Percentiles rank a stretch among this genome's conserved stretches.
Evolutionary conservation across 2,329 filamentous ascomycete species (phyloP).

Genomic region (Aspergillaceae sp.): DNA sequence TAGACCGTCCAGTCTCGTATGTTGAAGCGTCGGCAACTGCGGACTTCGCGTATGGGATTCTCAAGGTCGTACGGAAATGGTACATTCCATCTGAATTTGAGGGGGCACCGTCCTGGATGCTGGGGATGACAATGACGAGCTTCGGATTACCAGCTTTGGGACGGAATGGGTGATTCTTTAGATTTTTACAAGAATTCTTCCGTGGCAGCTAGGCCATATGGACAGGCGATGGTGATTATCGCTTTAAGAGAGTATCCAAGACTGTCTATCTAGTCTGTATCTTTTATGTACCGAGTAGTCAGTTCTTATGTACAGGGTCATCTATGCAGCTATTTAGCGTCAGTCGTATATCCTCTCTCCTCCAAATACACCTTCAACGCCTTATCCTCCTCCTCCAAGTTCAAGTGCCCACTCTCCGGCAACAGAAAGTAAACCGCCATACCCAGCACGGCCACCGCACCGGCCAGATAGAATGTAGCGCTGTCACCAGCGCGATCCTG

Average conservation of each 20-base stretch:
- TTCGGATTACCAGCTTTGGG: conserved; percentile 67
- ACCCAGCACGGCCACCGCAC: conserved; percentile 20
- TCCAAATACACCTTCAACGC: conserved; percentile 15
- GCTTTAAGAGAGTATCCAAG: conserved; percentile 65
- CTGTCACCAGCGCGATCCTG: conserved; percentile 19
- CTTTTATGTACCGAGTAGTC: too few species aligned
- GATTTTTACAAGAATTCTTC: conserved; percentile 72
- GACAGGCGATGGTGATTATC: conserved; percentile 79
- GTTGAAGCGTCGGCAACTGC: conserved; percentile 69
- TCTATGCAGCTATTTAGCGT: not conserved
- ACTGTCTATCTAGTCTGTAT: conserved; percentile 40
- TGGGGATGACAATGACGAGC: conserved; percentile 59
- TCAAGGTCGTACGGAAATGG: conserved; percentile 62
- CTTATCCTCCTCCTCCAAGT: conserved; percentile 22
- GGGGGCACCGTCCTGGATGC: conserved; percentile 56
- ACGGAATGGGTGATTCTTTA: conserved; percentile 65
- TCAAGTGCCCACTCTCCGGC: conserved; percentile 20
- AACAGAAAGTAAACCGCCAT: conserved; percentile 22
- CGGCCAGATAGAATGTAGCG: conserved; percentile 27
- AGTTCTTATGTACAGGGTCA: not conserved
- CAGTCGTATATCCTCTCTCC: conserved; percentile 12
- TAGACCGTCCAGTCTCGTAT: conserved; percentile 66
- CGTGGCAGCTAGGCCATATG: conserved; percentile 73
- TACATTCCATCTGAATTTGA: conserved; percentile 59
- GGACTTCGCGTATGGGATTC: conserved; percentile 70